Base-by-base conservation (phyloP, 1,284 basidiomycete genomes). In the Earliella scabrosa region DNA sequence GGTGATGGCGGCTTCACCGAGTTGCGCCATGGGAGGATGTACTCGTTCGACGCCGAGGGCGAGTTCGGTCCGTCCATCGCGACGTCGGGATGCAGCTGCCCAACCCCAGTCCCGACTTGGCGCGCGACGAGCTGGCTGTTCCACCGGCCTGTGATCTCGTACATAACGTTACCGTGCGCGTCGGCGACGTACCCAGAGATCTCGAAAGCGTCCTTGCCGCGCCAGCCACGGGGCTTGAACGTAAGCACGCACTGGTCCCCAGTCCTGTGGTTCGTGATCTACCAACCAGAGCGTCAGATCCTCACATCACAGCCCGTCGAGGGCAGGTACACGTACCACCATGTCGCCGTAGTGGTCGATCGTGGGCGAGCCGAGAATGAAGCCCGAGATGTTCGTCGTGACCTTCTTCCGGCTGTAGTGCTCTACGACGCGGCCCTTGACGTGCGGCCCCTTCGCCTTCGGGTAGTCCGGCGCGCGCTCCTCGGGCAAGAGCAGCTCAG, bases 321-420 rank as follows among this genome's bases (percentile, higher is more conserved):
- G n/a, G n/a, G n/a, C n/a, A n/a, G n/a, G n/a, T n/a, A n/a, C n/a
- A 85, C 88, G 75, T 66, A 97, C 92, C 55, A 86, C 82, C 88
- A 97, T 94, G 67, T 97, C 92, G 21, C 95, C 96, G 67, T 97
- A 98, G 78, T 99, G 97, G 71, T 98, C 97, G 62, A 98, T 98
- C 23, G 93, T 93, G 1, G 95, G 95, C 23, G 85, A 88, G 6
- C 96, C 97, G 38, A 97, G 81, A 63, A 98, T 95, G 69, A 98
- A 98, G 26, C 95, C 95, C 9, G 94, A 96, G 7, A 97, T 83
- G 60, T 90, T 93, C 26, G 95, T 96, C 11, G 92, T 96, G 26
- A 97, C 95, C 74, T 98, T 98, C 77, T 95, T 95, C 93, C 93
- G 97, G 45, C 87, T 90, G 69, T 90, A 96, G 70, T 96, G 93